phyloP scores from a whole-genome alignment of 108 stramenopile genomes.

The Aurantiochytrium sp. region DNA sequence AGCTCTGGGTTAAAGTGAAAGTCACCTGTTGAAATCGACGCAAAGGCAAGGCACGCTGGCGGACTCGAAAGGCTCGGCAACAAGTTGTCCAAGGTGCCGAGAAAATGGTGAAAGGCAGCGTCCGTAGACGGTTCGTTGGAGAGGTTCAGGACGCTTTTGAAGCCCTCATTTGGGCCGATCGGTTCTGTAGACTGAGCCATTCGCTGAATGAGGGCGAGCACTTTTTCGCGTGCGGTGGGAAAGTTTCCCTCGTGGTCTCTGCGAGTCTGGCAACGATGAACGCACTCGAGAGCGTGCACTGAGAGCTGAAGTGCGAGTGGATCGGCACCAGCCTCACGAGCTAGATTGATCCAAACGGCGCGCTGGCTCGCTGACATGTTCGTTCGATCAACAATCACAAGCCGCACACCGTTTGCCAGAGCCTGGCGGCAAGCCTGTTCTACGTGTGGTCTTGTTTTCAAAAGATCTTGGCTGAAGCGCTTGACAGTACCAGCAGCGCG shows the following conservation, averaged over 20 bases:
- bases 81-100: too few species aligned
- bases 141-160: background rate
- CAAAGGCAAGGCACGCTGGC: background rate
- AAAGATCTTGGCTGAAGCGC: background rate
- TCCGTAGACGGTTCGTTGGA: background rate
- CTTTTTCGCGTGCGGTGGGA: background rate
- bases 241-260: background rate
- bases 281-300: background rate
- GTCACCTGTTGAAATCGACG: background rate
- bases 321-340: background rate
- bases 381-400: background rate
- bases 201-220: background rate
- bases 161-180: background rate
- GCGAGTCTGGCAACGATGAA: background rate
- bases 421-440: background rate
- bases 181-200: background rate
- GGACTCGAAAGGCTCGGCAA: background rate
- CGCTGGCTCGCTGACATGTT: background rate
- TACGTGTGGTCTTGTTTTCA: background rate
- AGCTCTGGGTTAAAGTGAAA: background rate
- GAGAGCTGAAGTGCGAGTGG: background rate
- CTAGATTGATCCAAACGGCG: background rate
- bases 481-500: background rate
- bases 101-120: too few species aligned
- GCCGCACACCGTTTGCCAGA: background rate